Conservation (phyloP, 257 asterid species). For the Verbascum thapsus region DNA sequence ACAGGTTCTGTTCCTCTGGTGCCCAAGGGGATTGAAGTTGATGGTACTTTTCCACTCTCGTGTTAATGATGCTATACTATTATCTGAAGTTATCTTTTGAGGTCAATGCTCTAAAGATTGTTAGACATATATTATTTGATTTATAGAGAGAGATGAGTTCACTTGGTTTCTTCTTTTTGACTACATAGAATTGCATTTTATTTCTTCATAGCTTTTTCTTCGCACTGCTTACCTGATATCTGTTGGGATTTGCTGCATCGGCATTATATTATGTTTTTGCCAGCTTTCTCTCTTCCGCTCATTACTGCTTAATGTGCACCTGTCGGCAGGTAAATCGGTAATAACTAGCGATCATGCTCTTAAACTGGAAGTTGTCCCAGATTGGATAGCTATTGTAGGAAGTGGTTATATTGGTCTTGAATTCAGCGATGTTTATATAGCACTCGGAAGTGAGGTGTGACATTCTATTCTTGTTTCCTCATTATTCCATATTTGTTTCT, state of each 20-base stretch:
- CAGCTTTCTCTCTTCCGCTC: no score
- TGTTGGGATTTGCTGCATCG: no score
- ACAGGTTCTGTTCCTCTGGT: constrained; percentile 91
- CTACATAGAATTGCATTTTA: not conserved
- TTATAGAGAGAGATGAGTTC: not conserved
- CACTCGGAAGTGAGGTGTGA: constrained; percentile 96
- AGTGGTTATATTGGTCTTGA: constrained; percentile 98
- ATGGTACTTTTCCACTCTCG: constrained; percentile 48
- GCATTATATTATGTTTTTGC: not conserved
- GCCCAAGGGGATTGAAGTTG: constrained; percentile 97
- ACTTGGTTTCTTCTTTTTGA: not conserved
- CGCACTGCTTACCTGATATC: not conserved
- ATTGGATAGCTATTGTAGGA: constrained; percentile 97
- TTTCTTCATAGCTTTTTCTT: not conserved
- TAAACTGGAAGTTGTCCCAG: constrained; percentile 83
- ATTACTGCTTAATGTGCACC: constrained; percentile 22
- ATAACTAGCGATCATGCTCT: constrained; percentile 97
- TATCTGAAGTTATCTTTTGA: no score
- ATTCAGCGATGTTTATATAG: constrained; percentile 94
- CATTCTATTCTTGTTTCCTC: constrained; percentile 11
- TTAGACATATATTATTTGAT: not conserved
- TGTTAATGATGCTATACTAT: not conserved
- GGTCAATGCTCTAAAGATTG: not conserved
- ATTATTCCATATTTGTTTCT: no score
- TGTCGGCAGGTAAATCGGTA: constrained; percentile 89